These are phyloP conservation scores for Forsythia viridissima DNA, from an alignment of 257 asterid genomes.

Conservation along the genomic window DNA sequence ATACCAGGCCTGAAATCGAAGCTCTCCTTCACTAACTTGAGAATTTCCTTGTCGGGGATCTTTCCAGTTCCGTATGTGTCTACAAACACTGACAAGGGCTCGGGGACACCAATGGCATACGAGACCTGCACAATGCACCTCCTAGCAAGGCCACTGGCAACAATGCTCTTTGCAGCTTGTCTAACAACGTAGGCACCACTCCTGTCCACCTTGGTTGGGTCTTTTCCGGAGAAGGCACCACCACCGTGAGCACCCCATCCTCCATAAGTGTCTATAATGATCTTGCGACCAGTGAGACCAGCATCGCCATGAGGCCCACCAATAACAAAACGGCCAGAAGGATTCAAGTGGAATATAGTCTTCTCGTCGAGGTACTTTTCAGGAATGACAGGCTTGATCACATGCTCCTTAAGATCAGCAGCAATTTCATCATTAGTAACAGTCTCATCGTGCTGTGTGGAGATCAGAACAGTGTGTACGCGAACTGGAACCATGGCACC, in stretches of 20 bases:
- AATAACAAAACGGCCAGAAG: slow-evolving; percentile 43
- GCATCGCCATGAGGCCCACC: slow-evolving; percentile 53
- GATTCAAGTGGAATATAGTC: slow-evolving; percentile 42
- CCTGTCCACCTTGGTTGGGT: slow-evolving; percentile 45
- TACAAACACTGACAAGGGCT: slow-evolving; percentile 41
- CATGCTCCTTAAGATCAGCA: slow-evolving; percentile 43
- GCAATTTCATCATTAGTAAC: slow-evolving; percentile 45
- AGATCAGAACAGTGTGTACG: slow-evolving; percentile 42
- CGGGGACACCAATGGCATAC: slow-evolving; percentile 43
- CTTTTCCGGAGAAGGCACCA: slow-evolving; percentile 48
- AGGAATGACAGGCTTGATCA: slow-evolving; percentile 38
- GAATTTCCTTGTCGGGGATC: slow-evolving; percentile 39
- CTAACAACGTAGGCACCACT: slow-evolving; percentile 43
- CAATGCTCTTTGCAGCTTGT: slow-evolving; percentile 46
- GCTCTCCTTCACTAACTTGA: slow-evolving; percentile 43
- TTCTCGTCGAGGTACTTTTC: slow-evolving; percentile 44
- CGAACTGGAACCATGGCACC: slow-evolving; percentile 45
- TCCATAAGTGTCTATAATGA: slow-evolving; percentile 45
- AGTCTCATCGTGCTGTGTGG: slow-evolving; percentile 47
- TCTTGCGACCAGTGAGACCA: slow-evolving; percentile 50
- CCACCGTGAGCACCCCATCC: slow-evolving; percentile 51
- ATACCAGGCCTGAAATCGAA: slow-evolving; percentile 51
- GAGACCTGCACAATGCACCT: slow-evolving; percentile 45
- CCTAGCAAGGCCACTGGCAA: slow-evolving; percentile 41
- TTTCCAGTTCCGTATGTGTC: slow-evolving; percentile 35